Evolutionary conservation across 257 asterid species (phyloP), one percentile per base, ranked within the genome.

Genomic region (Galeopsis tetrahit): DNA sequence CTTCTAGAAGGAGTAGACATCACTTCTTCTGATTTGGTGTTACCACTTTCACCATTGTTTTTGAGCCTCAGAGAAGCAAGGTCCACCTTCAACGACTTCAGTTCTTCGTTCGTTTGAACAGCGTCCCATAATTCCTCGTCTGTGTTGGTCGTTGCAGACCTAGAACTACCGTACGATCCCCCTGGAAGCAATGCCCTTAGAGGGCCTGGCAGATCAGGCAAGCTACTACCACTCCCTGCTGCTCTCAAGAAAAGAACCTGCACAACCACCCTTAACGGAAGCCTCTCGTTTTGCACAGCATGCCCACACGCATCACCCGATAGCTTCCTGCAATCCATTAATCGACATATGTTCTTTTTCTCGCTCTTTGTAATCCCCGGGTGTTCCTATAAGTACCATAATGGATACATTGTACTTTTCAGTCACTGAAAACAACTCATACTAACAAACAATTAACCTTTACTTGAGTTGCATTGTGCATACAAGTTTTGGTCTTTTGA

Each of bases 221-320:
- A 75, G 82, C 81, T 81, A 66, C 75, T 74, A 56, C 83, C 85
- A 59, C 84, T 75, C 0, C 82, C 83, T 28, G 84, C 73, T 39
- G 85, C 73, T 35, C 86, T 89, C 96, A 89, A 92, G 92, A 88
- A 89, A 10, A 92, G 84, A 58, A 92, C 88, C 83, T 92, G 96
- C 78, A 92, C 91, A 17, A 92, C 87, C 5, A 89, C 86, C 13
- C 97, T 87, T 76, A 92, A 28, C 0, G 96, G 96, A 9, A 89
- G 87, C 75, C 97, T 78, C 77, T 91, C 97, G 73, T 91, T 91
- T 63, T 91, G 97, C 52, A 86, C 96, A 0, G 90, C 97, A 38
- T 92, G 97, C 3, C 86, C 73, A 66, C 96, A 88, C 36, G 96
- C 97, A 6, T 88, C 93, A 0, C 79, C 79, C 5, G 97, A 89